Evolutionary conservation across 805 yeast genomes (phyloP).

Genomic region (Komagataella mondaviorum): DNA sequence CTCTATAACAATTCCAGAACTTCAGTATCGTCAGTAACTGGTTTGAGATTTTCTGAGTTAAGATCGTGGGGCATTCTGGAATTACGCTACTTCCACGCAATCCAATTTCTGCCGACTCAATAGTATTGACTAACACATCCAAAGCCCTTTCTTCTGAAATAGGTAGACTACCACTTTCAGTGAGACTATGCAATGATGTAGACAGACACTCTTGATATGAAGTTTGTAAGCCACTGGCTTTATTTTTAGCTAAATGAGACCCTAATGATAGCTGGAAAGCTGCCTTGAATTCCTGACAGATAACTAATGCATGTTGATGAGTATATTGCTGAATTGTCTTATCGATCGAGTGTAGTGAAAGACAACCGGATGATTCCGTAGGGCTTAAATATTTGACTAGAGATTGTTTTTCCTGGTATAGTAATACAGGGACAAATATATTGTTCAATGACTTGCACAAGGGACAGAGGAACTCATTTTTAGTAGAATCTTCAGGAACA

Average conservation of each 20-base stretch:
- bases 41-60: constrained; percentile 46
- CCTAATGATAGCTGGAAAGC: background rate
- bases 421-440: constrained; percentile 65
- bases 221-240: background rate
- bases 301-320: background rate
- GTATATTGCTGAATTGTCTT: background rate
- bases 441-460: constrained; percentile 81
- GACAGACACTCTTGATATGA: background rate
- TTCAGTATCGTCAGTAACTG: constrained; percentile 50
- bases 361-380: background rate
- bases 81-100: constrained; percentile 35
- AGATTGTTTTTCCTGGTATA: constrained; percentile 29
- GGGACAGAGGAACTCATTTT: constrained; percentile 77
- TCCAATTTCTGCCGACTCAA: constrained; percentile 53
- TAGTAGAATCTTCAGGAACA: constrained; percentile 58
- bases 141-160: background rate
- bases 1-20: constrained; percentile 17
- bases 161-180: background rate
- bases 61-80: constrained; percentile 18
- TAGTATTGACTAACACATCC: constrained; percentile 32
- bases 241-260: background rate
- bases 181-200: background rate
- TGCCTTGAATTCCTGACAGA: background rate
- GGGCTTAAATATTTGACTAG: background rate
- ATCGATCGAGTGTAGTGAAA: background rate